Base-by-base conservation (phyloP, 257 asterid species). In the Schizonepeta tenuifolia region DNA sequence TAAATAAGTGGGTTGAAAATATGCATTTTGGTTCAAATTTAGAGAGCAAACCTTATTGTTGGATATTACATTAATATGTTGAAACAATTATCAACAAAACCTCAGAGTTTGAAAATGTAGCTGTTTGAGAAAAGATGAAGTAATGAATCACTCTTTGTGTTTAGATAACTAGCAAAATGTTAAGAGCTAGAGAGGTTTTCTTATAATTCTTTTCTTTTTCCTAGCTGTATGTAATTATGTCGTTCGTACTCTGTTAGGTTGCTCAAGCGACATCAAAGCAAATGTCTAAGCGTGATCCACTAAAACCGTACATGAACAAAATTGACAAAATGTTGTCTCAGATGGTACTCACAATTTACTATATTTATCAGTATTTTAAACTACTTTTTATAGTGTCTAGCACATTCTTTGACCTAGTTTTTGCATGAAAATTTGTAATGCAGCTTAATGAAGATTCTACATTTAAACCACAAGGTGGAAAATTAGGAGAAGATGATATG, bases 251-350 rank as follows among this genome's bases (percentile, higher is more conserved):
- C 66, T 66, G 41, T 68, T 67, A 88, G 96, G 92, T 90, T 81
- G 84, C 96, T 76, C 92, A 90, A 85, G 93, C 88, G 62, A 90
- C 92, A 33, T 88, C 93, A 60, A 90, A 86, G 76, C 96, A 90
- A 82, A 90, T 90, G 89, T 83, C 96, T 1, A 85, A 76, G 84
- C 95, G 91, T 17, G 92, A 88, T 80, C 92, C 96, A 36, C 77
- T 90, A 51, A 90, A 84, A 77, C 87, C 83, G 5, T 90, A 81
- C 82, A 90, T 90, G 96, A 85, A 74, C 66, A 77, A 88, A 71
- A 86, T 90, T 22, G 96, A 90, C 73, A 80, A 80, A 64, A 86
- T 86, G 96, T 67, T 86, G 84, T 65, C 40, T 59, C 86, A 80
- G 75, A 88, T 90, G 96, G 96, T 90, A 86, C 74, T 71, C 67